Conservation (phyloP, 768 basidiomycete genomes). For the Suillus alpinus region DNA sequence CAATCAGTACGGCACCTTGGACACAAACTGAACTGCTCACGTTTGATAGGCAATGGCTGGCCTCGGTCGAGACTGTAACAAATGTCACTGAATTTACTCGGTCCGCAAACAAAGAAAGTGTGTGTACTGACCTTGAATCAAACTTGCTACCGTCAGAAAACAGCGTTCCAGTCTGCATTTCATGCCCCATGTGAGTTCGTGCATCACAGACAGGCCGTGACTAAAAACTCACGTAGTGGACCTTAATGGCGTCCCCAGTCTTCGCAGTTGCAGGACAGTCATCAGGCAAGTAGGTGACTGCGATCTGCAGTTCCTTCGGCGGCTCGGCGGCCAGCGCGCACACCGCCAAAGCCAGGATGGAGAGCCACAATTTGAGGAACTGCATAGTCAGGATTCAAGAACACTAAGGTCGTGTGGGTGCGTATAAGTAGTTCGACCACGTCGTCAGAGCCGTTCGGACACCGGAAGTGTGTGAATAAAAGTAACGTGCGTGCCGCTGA, state of each 20-base stretch:
- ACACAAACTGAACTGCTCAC: conserved; percentile 39
- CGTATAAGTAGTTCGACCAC: background rate
- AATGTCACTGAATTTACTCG: background rate
- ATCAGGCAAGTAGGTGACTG: conserved; percentile 58
- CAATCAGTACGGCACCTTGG: background rate
- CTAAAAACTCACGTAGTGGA: conserved; percentile 70
- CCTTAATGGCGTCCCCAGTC: conserved; percentile 62
- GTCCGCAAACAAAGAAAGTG: background rate
- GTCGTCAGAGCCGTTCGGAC: background rate
- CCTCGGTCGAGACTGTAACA: conserved; percentile 63
- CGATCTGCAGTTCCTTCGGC: conserved; percentile 58
- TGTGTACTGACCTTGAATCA: conserved; percentile 69
- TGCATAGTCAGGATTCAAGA: conserved; percentile 41
- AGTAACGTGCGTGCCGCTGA: conserved; percentile 20
- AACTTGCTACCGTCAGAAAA: conserved; percentile 78
- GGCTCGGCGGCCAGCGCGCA: conserved; percentile 46
- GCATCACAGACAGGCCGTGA: background rate
- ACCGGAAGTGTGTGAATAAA: conserved; percentile 2
- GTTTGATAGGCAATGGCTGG: conserved; percentile 72
- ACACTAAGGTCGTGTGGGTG: background rate
- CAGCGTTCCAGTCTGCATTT: conserved; percentile 72
- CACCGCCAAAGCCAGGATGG: conserved; percentile 45
- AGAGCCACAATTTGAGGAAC: conserved; percentile 44
- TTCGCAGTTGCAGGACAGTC: conserved; percentile 53
- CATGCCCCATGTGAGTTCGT: conserved; percentile 2